These are phyloP conservation scores for Ilyonectria destructans DNA, from an alignment of 2,329 filamentous ascomycete genomes.

Conservation along the genomic window DNA sequence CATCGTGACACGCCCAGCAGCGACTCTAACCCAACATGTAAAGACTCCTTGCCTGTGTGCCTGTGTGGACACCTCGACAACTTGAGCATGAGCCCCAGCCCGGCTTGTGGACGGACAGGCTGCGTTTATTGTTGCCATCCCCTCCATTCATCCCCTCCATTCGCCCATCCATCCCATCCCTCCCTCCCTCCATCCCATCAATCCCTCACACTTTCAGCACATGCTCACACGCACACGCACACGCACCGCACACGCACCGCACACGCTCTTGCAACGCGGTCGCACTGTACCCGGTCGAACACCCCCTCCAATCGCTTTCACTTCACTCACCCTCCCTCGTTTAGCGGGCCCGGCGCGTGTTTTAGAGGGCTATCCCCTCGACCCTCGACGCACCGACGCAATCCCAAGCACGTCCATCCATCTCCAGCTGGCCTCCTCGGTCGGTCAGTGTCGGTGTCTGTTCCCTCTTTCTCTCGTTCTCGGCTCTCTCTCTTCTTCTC, in stretches of 20 bases:
- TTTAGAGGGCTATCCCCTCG: conserved; percentile 22
- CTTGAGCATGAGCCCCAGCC: not conserved
- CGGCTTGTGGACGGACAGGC: not conserved
- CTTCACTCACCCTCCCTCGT: conserved; percentile 25
- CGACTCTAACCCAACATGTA: not conserved
- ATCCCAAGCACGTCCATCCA: conserved; percentile 7
- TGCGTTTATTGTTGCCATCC: not conserved
- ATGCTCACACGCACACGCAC: conserved; percentile 15
- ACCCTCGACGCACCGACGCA: conserved; percentile 25
- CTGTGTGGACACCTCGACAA: not conserved
- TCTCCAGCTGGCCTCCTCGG: conserved; percentile 36
- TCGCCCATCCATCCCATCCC: not conserved
- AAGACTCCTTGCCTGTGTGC: not conserved
- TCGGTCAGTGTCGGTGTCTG: conserved; percentile 26
- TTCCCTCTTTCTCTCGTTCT: not conserved
- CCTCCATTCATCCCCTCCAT: not conserved
- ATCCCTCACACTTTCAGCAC: conserved; percentile 19
- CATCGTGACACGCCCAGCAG: conserved; percentile 2
- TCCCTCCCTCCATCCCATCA: conserved; percentile 9
- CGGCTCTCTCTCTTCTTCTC: not conserved
- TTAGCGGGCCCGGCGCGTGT: conserved; percentile 26
- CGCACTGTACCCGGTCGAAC: conserved; percentile 26
- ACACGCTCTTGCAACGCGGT: conserved; percentile 2
- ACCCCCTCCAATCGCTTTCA: conserved; percentile 14
- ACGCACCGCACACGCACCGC: not conserved